These are phyloP conservation scores for Polygonum maritimum DNA, from an alignment of 148 eudicot genomes.

Conservation along the genomic window DNA sequence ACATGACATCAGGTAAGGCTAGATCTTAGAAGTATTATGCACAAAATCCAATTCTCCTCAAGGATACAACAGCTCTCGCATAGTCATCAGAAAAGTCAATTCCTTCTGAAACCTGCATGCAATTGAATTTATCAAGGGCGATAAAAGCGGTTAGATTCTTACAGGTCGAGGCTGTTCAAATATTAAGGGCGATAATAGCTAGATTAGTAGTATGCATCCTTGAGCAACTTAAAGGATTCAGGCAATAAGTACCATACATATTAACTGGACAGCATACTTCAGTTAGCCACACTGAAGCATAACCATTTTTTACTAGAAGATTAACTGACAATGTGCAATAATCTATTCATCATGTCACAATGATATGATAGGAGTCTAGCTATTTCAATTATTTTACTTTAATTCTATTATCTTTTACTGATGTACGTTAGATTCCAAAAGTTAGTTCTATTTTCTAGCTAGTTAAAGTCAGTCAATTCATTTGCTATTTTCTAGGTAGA, in stretches of 20 bases:
- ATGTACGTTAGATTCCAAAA: too few species aligned
- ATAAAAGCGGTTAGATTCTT: too few species aligned
- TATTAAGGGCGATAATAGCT: too few species aligned
- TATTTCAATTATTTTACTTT: too few species aligned
- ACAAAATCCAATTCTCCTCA: slow-evolving; percentile 6
- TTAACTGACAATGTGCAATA: not conserved
- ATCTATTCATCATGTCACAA: not conserved
- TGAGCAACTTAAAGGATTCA: not conserved
- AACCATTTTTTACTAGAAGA: not conserved
- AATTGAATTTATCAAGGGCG: not conserved
- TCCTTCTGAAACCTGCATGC: slow-evolving; percentile 90
- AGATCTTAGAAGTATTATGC: not conserved
- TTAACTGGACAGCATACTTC: not conserved
- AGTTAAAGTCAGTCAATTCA: too few species aligned
- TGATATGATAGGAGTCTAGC: too few species aligned
- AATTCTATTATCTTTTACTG: too few species aligned
- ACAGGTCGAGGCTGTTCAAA: too few species aligned
- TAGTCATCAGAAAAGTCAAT: slow-evolving; percentile 93
- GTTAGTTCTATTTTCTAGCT: too few species aligned
- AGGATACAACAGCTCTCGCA: slow-evolving; percentile 99
- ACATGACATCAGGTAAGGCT: not conserved
- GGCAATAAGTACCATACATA: not conserved
- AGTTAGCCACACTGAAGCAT: not conserved
- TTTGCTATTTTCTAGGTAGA: too few species aligned
- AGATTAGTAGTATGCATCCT: not conserved